Evolutionary conservation across 2,329 filamentous ascomycete genomes (phyloP), one percentile per base, ranked within the genome.

Genomic region (Dactylonectria macrodidyma): DNA sequence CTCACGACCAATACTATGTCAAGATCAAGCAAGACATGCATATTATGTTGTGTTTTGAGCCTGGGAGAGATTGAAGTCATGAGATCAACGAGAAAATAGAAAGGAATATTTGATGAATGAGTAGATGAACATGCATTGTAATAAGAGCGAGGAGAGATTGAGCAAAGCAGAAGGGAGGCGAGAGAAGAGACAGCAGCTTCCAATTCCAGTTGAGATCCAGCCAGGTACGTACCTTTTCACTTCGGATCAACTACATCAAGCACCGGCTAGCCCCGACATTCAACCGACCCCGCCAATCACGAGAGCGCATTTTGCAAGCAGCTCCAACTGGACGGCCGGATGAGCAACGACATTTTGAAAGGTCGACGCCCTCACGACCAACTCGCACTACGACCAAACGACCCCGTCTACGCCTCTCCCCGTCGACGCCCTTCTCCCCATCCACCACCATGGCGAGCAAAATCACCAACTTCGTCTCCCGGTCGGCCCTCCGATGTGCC

Each of bases 361-460:
- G 72, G 68, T 69, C 72, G 72, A 78, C 62, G 76, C 75, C 75
- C 70, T 75, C 72, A 70, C 69, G 66, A 73, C 57, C 67, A 68
- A 69, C 67, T 72, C 74, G 66, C 72, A 69, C 70, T 66, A 71
- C 69, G 60, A 67, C 66, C 70, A 30, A 30, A 65, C 61, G 70
- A 66, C 71, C 69, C 34, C 51, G 51, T 65, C 71, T 66, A 70
- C 56, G 61, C 66, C 59, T 67, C 59, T 66, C 59, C 68, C 68
- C 41, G n/a, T 19, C 41, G 41, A 44, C 41, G 16, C 14, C 41
- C 41, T 8, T n/a, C 16, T n/a, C n/a, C 41, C 41, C 57, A 70
- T 71, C 60, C 60, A 36, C 65, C 73, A 76, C 73, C 78, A 97
- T 97, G 95, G 93, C 94, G 81, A 95, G 92, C 82, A 95, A 92